phyloP scores from a whole-genome alignment of 192 early-diverging fungal species.

The Oehlia diaphana region DNA sequence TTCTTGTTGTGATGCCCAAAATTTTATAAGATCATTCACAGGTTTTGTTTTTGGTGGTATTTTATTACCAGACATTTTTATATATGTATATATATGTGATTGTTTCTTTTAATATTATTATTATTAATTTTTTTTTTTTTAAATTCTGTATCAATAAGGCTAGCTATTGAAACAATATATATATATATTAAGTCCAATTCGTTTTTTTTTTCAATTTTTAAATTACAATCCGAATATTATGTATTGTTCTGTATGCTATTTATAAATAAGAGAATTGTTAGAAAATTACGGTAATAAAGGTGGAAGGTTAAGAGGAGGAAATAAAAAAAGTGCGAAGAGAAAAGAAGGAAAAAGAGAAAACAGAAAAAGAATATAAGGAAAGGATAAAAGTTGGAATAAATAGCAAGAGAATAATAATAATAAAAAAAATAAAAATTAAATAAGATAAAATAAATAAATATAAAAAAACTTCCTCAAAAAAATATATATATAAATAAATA shows the following conservation, averaged over 20 bases:
- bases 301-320: neutral
- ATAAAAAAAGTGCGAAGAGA: neutral
- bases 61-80: neutral
- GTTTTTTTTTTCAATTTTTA: neutral
- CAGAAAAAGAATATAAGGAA: neutral
- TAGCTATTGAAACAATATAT: too few relatives aligned
- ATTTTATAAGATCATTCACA: constrained; percentile 25
- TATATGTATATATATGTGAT: neutral
- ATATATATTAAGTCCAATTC: neutral
- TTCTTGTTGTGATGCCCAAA: constrained; percentile 24
- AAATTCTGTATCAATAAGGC: neutral
- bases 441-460: too few relatives aligned
- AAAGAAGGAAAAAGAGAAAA: neutral
- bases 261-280: neutral
- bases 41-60: constrained; percentile 5
- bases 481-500: too few relatives aligned
- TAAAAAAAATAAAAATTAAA: too few relatives aligned
- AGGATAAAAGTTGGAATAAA: neutral
- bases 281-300: neutral
- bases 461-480: too few relatives aligned
- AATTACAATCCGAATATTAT: neutral
- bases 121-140: neutral
- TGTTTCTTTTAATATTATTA: neutral
- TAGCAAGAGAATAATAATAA: too few relatives aligned
- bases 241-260: neutral